Percentiles rank a stretch among this genome's conserved stretches.
Evolutionary conservation across 805 yeast genomes (phyloP).

Genomic region (Kazachstania martiniae): DNA sequence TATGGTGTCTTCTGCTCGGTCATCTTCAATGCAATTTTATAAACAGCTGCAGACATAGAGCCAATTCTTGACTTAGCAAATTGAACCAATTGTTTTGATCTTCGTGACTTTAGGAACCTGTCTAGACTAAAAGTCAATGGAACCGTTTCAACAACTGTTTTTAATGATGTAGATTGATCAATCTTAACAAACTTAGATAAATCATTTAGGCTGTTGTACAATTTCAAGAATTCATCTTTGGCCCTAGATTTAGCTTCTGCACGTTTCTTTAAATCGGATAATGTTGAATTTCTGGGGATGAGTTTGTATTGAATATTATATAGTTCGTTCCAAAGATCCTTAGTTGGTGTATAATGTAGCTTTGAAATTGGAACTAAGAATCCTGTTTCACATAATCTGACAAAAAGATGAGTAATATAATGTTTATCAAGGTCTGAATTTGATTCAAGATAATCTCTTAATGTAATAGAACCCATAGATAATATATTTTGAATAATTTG

Average conservation of each 20-base stretch:
- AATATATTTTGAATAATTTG: conserved; percentile 59
- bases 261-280: conserved; percentile 46
- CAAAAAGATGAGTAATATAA: conserved; percentile 31
- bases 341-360: conserved; percentile 27
- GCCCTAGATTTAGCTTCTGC: conserved; percentile 50
- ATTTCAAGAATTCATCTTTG: conserved; percentile 28
- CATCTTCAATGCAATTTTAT: conserved; percentile 41
- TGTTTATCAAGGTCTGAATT: conserved; percentile 16
- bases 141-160: conserved; percentile 37
- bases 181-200: conserved; percentile 17
- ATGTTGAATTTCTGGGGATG: conserved; percentile 30
- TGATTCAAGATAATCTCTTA: conserved; percentile 37
- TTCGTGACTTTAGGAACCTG: conserved; percentile 54
- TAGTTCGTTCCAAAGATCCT: conserved; percentile 32
- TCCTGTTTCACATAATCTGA: conserved; percentile 37
- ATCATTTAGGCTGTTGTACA: conserved; percentile 26
- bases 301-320: conserved; percentile 31
- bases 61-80: conserved; percentile 65
- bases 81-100: conserved; percentile 53
- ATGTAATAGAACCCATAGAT: conserved; percentile 55
- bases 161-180: conserved; percentile 29
- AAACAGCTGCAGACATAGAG: conserved; percentile 51
- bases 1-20: conserved; percentile 49
- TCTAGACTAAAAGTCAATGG: conserved; percentile 53
- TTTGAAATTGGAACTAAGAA: conserved; percentile 40